phyloP scores from a whole-genome alignment of 2,329 filamentous ascomycete species.

The Calonectria crousiana region DNA sequence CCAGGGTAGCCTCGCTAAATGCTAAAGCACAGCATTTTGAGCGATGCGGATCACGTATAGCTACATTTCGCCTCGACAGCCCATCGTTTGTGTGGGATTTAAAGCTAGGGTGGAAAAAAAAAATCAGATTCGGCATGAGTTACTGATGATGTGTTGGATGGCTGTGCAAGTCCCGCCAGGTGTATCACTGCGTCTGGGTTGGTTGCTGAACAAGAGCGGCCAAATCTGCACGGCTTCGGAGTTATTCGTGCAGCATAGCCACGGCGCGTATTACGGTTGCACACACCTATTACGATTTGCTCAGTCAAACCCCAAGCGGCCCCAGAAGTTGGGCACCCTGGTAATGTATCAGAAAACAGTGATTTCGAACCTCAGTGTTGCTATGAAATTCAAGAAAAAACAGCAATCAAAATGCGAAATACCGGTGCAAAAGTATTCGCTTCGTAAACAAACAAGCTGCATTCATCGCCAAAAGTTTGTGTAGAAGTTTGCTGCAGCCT shows the following conservation, averaged over 20 bases:
- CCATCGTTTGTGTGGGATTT: background rate
- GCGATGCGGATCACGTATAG: background rate
- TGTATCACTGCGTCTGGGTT: background rate
- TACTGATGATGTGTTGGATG: too few relatives aligned
- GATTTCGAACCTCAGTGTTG: background rate
- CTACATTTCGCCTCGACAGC: background rate
- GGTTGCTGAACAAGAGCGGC: background rate
- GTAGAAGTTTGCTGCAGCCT: background rate
- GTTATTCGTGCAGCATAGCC: background rate
- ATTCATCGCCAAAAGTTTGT: background rate
- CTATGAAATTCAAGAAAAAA: background rate
- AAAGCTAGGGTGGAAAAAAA: too few relatives aligned
- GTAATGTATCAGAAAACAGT: background rate
- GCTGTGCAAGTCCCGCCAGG: background rate
- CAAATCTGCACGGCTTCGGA: background rate
- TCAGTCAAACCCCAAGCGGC: too few relatives aligned
- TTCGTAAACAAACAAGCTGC: too few relatives aligned
- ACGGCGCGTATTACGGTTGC: background rate
- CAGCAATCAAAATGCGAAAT: background rate
- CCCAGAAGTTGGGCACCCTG: background rate
- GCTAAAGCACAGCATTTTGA: background rate
- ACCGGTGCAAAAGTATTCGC: too few relatives aligned
- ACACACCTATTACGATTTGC: background rate
- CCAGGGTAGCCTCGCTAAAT: background rate
- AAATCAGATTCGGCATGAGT: too few relatives aligned